Percentiles rank a stretch among this genome's conserved stretches.
Evolutionary conservation across 148 eudicot genomes (phyloP).

Genomic region (Cornus controversa): DNA sequence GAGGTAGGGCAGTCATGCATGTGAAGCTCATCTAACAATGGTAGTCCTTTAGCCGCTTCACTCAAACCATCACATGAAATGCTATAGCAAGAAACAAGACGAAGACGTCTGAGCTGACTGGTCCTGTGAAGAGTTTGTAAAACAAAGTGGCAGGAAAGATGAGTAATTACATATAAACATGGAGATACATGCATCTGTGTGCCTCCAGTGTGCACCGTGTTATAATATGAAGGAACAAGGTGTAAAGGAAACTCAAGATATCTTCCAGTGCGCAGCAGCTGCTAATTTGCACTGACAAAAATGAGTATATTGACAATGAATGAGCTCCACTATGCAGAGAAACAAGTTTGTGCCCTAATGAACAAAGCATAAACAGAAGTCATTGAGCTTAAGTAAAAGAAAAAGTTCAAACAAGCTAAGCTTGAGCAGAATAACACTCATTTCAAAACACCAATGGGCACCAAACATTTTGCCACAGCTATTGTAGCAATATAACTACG

Average conservation of each 20-base stretch:
- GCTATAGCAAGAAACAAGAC: constrained; percentile 40
- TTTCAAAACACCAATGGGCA: no score
- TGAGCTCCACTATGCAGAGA: no score
- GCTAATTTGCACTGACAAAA: background rate
- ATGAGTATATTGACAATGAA: background rate
- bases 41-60: constrained; percentile 44
- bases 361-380: no score
- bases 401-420: no score
- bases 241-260: background rate
- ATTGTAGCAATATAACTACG: no score
- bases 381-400: no score
- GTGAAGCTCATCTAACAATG: constrained; percentile 62
- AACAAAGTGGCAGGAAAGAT: background rate
- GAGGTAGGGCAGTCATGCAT: constrained; percentile 28
- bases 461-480: no score
- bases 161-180: no score
- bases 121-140: constrained; percentile 38
- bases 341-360: no score
- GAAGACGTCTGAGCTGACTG: constrained; percentile 51
- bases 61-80: constrained; percentile 43
- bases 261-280: background rate
- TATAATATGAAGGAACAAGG: background rate
- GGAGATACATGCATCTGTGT: no score
- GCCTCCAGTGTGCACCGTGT: no score
- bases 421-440: no score